These are phyloP conservation scores for Penicillium sp. DNA, from an alignment of 2,329 filamentous ascomycete species.

Conservation along the genomic window DNA sequence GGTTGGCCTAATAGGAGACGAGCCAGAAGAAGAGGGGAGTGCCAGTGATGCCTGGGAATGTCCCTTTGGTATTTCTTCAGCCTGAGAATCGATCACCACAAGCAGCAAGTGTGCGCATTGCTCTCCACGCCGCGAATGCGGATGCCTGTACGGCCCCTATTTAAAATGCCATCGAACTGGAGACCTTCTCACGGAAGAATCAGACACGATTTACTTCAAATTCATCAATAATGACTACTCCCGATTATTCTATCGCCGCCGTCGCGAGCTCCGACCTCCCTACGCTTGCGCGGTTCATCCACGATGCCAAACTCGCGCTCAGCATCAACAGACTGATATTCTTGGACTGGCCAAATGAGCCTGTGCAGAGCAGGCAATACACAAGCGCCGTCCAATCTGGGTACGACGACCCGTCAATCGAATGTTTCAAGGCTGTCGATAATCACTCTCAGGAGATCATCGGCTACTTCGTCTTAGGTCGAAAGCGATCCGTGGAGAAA, in stretches of 20 bases:
- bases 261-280: slow-evolving; percentile 3
- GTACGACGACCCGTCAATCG: slow-evolving; percentile 1
- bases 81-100: too few relatives aligned
- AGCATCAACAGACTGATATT: slow-evolving; percentile 12
- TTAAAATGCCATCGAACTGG: too few relatives aligned
- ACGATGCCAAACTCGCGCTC: slow-evolving; percentile 6
- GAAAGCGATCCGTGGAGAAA: slow-evolving; percentile 1
- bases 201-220: too few relatives aligned
- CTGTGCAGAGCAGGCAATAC: slow-evolving; percentile 10
- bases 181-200: too few relatives aligned
- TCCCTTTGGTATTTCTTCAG: too few relatives aligned
- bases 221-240: too few relatives aligned
- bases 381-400: slow-evolving; percentile 3
- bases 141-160: too few relatives aligned
- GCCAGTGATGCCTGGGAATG: too few relatives aligned
- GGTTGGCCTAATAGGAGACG: too few relatives aligned
- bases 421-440: slow-evolving; percentile 13
- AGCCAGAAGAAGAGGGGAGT: too few relatives aligned
- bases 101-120: too few relatives aligned
- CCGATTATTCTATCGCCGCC: background rate
- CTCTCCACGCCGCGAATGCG: too few relatives aligned
- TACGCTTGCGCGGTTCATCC: slow-evolving; percentile 2
- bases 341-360: slow-evolving; percentile 15
- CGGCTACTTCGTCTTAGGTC: slow-evolving; percentile 10
- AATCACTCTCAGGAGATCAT: slow-evolving; percentile 7